phyloP scores from a whole-genome alignment of 139 green algal genomes.

The Chlorella sorokiniana region DNA sequence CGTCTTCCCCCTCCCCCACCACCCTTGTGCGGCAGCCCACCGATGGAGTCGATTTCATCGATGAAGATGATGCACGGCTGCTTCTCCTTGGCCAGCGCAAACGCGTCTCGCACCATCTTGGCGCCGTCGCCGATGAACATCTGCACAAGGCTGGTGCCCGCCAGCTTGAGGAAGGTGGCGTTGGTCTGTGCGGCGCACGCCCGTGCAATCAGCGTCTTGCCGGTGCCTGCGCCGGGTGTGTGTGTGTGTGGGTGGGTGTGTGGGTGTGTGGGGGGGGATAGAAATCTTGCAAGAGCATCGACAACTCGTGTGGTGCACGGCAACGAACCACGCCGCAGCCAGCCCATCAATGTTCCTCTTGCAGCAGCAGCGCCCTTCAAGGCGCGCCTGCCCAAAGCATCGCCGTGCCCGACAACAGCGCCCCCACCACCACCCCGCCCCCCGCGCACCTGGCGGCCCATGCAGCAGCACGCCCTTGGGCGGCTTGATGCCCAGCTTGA shows the following conservation, averaged over 20 bases:
- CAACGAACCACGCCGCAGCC: too few species aligned
- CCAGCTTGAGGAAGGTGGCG: conserved; percentile 98
- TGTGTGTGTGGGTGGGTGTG: not conserved
- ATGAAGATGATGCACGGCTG: conserved; percentile 99
- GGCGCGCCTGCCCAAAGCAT: too few species aligned
- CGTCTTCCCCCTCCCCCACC: too few species aligned
- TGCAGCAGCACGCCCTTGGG: conserved; percentile 95
- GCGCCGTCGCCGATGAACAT: conserved; percentile 99
- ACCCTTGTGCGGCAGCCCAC: too few species aligned
- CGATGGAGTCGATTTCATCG: conserved; percentile 94
- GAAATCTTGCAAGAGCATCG: too few species aligned
- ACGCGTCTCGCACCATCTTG: conserved; percentile 98
- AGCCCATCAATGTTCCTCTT: too few species aligned
- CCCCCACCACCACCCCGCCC: not conserved
- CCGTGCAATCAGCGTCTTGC: conserved; percentile 95
- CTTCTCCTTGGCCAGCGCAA: conserved; percentile 99
- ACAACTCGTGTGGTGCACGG: too few species aligned
- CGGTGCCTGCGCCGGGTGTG: conserved; percentile 69
- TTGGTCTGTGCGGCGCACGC: conserved; percentile 97
- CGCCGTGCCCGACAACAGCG: too few species aligned
- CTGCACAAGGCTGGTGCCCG: conserved; percentile 93
- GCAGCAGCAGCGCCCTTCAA: too few species aligned
- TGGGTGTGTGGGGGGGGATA: too few species aligned
- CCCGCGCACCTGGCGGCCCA: conserved; percentile 66
- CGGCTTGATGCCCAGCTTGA: conserved; percentile 91